phyloP scores from a whole-genome alignment of 192 early-diverging fungal species.

The Dissophora globulifera region DNA sequence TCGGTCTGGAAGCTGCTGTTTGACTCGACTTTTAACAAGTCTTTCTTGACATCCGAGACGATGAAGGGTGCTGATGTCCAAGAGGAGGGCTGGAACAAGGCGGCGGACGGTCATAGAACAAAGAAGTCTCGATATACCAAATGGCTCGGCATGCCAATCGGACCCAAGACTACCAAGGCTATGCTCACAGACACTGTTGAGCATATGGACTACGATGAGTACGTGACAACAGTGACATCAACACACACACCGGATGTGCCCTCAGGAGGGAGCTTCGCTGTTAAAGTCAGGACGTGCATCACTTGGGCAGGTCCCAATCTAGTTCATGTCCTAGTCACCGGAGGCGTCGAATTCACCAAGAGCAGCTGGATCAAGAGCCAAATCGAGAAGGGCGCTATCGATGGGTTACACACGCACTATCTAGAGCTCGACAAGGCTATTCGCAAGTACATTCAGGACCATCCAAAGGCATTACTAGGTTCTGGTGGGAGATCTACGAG shows the following conservation, averaged over 20 bases:
- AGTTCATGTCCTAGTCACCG: slow-evolving; percentile 56
- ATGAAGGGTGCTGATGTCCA: slow-evolving; percentile 53
- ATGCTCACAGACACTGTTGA: slow-evolving; percentile 59
- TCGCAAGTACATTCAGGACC: slow-evolving; percentile 53
- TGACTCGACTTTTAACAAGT: slow-evolving; percentile 39
- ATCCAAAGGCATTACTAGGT: slow-evolving; percentile 53
- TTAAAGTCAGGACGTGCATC: slow-evolving; percentile 64
- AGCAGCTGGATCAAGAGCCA: slow-evolving; percentile 64
- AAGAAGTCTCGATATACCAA: slow-evolving; percentile 31
- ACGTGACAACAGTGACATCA: slow-evolving; percentile 56
- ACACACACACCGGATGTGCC: slow-evolving; percentile 69
- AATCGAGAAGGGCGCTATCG: slow-evolving; percentile 63
- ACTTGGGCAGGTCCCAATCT: slow-evolving; percentile 58
- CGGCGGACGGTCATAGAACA: slow-evolving; percentile 10
- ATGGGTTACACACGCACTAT: slow-evolving; percentile 59
- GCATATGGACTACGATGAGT: slow-evolving; percentile 56
- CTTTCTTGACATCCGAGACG: slow-evolving; percentile 32
- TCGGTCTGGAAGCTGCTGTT: slow-evolving; percentile 54
- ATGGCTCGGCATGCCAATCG: slow-evolving; percentile 48
- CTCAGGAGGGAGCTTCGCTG: slow-evolving; percentile 59
- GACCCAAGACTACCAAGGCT: slow-evolving; percentile 52
- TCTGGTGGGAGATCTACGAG: not conserved
- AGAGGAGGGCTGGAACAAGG: slow-evolving; percentile 32
- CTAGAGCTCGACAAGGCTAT: slow-evolving; percentile 52
- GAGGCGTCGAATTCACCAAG: slow-evolving; percentile 61